Evolutionary conservation across 129 eudicot species (phyloP).

Genomic region (Dittrichia graveolens): DNA sequence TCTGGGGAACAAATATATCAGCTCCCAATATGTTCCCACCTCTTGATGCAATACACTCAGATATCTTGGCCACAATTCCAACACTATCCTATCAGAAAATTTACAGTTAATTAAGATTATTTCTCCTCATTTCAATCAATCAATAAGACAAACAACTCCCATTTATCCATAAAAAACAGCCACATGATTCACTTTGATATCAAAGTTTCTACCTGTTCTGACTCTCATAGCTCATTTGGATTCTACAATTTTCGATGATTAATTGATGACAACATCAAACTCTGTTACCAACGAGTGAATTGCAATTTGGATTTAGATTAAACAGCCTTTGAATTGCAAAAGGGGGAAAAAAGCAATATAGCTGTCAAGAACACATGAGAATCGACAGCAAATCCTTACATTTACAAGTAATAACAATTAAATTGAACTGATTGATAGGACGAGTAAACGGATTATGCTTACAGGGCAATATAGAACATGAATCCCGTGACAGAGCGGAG

Average conservation of each 20-base stretch:
- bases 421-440: neutral
- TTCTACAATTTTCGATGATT: constrained; percentile 1
- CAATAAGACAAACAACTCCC: neutral
- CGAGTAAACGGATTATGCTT: constrained; percentile 21
- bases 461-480: constrained; percentile 94
- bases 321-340: neutral
- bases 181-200: constrained; percentile 17
- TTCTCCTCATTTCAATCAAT: neutral
- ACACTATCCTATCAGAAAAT: constrained; percentile 61
- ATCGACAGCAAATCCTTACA: neutral
- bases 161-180: constrained; percentile 6
- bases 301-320: too few species aligned
- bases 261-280: constrained; percentile 6
- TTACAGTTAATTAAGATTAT: constrained; percentile 9
- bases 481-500: constrained; percentile 71
- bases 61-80: constrained; percentile 91
- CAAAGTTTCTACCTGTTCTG: neutral
- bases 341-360: too few species aligned
- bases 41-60: constrained; percentile 90
- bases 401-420: neutral
- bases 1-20: constrained; percentile 91
- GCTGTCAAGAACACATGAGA: too few species aligned
- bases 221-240: constrained; percentile 7
- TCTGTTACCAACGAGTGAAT: neutral
- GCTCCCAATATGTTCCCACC: constrained; percentile 90